A percentile compares a stretch with the other conserved stretches of the same genome.
phyloP scores from a whole-genome alignment of 1,284 basidiomycete genomes.

The Hemileia vastatrix region DNA sequence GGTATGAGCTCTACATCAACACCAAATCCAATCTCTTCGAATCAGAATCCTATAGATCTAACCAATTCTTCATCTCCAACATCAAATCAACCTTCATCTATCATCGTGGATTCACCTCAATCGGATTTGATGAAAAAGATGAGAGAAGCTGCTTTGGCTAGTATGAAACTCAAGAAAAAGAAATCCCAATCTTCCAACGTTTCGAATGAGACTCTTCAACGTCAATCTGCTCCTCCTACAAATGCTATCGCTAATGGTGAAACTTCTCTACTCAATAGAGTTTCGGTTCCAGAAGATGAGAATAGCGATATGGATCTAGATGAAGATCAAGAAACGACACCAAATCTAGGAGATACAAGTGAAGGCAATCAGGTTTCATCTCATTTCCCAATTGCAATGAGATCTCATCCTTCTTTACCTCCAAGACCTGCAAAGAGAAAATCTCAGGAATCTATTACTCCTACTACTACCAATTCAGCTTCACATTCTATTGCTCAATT shows the following conservation, averaged over 20 bases:
- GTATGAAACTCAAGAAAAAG: not conserved
- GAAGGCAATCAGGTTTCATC: not conserved
- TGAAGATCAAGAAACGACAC: not conserved
- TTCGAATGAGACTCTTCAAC: not conserved
- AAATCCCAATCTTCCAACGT: not conserved
- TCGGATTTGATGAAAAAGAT: not conserved
- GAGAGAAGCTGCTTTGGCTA: not conserved
- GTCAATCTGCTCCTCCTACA: not conserved
- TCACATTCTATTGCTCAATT: not conserved
- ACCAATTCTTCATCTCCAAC: not conserved
- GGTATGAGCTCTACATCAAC: not conserved
- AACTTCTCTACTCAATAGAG: not conserved
- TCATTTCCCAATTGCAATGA: not conserved
- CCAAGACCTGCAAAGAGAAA: not conserved
- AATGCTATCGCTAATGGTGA: not conserved
- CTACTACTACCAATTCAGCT: not conserved
- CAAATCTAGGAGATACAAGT: no score
- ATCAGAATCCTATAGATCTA: not conserved
- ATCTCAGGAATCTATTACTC: not conserved
- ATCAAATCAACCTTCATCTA: not conserved
- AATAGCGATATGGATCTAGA: not conserved
- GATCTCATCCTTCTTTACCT: not conserved
- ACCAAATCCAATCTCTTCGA: not conserved
- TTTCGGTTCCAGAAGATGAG: not conserved
- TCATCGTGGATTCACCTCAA: not conserved